phyloP scores from a whole-genome alignment of 108 stramenopile genomes.

The Tribonema minus region DNA sequence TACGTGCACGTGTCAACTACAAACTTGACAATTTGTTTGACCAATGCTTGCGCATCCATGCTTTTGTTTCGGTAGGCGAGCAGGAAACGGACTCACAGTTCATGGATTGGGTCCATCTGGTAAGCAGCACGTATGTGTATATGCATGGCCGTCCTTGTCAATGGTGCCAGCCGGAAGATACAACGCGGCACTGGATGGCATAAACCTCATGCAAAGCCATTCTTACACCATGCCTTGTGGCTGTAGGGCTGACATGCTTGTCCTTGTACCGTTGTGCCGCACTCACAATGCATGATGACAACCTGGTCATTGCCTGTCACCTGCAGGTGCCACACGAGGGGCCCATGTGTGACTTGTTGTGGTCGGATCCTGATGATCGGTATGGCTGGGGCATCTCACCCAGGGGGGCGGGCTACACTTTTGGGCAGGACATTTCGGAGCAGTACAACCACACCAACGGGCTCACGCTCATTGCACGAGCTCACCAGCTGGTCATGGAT shows the following conservation, averaged over 20 bases:
- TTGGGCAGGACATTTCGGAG: constrained; percentile 89
- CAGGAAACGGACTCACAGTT: not conserved
- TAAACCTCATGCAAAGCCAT: not conserved
- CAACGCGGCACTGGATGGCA: not conserved
- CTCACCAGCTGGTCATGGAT: constrained; percentile 97
- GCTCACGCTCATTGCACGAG: constrained; percentile 79
- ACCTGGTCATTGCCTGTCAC: too few relatives aligned
- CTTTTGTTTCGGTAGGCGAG: not conserved
- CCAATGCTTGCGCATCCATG: not conserved
- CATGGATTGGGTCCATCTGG: not conserved
- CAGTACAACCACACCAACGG: constrained; percentile 85
- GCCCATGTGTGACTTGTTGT: constrained; percentile 97
- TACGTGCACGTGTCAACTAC: too few relatives aligned
- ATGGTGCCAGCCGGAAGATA: not conserved
- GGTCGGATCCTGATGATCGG: constrained; percentile 97
- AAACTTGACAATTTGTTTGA: too few relatives aligned
- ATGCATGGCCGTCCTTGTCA: not conserved
- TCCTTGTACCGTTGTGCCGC: not conserved
- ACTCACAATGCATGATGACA: not conserved
- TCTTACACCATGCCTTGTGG: not conserved
- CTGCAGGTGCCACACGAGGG: constrained; percentile 90
- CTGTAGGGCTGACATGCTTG: not conserved
- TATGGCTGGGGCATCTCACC: constrained; percentile 82
- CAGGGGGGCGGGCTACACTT: constrained; percentile 82
- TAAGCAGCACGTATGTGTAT: not conserved